phyloP scores from a whole-genome alignment of 352 stramenopile genomes.

The Phytophthora tentaculata region DNA sequence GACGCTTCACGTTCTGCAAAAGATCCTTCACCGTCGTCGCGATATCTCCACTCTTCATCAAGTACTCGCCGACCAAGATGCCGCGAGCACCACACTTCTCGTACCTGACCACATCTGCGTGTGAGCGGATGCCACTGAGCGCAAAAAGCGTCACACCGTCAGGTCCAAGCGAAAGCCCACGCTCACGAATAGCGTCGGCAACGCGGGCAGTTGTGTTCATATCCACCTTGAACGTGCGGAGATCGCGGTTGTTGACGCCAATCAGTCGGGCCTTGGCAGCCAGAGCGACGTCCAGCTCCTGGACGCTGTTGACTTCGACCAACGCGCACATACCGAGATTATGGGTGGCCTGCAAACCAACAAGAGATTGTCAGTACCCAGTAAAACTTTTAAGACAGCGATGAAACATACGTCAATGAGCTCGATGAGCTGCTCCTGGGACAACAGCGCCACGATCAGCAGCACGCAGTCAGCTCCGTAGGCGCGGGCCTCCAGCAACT shows the following conservation, averaged over 20 bases:
- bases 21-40: conserved; percentile 85
- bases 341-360: conserved; percentile 65
- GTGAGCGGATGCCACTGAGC: conserved; percentile 96
- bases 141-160: conserved; percentile 91
- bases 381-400: not conserved
- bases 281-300: conserved; percentile 95
- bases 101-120: conserved; percentile 92
- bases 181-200: conserved; percentile 78
- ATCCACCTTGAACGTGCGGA: conserved; percentile 99
- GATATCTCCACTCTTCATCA: conserved; percentile 97
- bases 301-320: conserved; percentile 97
- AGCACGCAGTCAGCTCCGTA: conserved; percentile 97
- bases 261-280: conserved; percentile 93
- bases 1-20: conserved; percentile 42
- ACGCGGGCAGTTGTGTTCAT: conserved; percentile 94
- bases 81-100: conserved; percentile 90
- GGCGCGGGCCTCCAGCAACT: conserved; percentile 94
- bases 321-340: conserved; percentile 96
- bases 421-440: conserved; percentile 54
- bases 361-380: conserved; percentile 10
- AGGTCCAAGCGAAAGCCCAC: conserved; percentile 70
- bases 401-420: conserved; percentile 60
- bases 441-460: conserved; percentile 96
- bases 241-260: conserved; percentile 99
- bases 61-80: conserved; percentile 96